Percentiles rank a stretch among this genome's conserved stretches.
Evolutionary conservation across 164 flowering plant species (phyloP).

Genomic region (Houttuynia cordata): DNA sequence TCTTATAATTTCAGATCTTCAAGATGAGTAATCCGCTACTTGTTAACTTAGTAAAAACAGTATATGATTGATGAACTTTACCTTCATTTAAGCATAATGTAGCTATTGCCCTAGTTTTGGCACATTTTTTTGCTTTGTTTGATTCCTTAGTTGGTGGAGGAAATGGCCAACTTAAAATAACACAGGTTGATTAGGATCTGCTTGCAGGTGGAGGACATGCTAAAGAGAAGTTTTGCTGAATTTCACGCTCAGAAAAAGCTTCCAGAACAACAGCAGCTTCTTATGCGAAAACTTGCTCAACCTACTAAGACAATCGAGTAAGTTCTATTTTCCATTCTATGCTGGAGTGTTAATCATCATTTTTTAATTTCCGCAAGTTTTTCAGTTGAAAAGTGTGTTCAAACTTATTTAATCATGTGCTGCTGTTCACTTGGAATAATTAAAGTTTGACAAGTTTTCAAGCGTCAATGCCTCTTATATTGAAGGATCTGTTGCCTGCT

Average conservation of each 20-base stretch:
- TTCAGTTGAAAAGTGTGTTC: not conserved
- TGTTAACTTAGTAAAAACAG: not conserved
- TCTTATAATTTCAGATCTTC: not conserved
- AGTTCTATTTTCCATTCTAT: slow-evolving; percentile 1
- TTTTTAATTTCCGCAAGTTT: not conserved
- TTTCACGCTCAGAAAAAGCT: slow-evolving; percentile 92
- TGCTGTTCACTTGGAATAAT: not conserved
- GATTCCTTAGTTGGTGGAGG: not conserved
- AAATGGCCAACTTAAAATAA: not conserved
- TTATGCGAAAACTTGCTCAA: slow-evolving; percentile 76
- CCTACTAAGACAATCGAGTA: slow-evolving; percentile 67
- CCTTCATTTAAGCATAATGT: not conserved
- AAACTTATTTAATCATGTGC: not conserved
- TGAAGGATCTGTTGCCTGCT: too few relatives aligned
- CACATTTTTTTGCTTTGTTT: not conserved
- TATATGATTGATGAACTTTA: not conserved
- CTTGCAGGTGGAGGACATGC: slow-evolving; percentile 94
- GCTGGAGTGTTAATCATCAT: not conserved
- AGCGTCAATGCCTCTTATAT: too few relatives aligned
- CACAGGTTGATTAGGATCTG: not conserved
- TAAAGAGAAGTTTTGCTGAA: slow-evolving; percentile 99
- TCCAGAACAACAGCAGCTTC: slow-evolving; percentile 71
- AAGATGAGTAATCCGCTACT: not conserved
- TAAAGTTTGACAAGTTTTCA: too few relatives aligned
- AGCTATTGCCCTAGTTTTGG: not conserved